phyloP scores from a whole-genome alignment of 106 monocot species.

The Chionographis japonica region DNA sequence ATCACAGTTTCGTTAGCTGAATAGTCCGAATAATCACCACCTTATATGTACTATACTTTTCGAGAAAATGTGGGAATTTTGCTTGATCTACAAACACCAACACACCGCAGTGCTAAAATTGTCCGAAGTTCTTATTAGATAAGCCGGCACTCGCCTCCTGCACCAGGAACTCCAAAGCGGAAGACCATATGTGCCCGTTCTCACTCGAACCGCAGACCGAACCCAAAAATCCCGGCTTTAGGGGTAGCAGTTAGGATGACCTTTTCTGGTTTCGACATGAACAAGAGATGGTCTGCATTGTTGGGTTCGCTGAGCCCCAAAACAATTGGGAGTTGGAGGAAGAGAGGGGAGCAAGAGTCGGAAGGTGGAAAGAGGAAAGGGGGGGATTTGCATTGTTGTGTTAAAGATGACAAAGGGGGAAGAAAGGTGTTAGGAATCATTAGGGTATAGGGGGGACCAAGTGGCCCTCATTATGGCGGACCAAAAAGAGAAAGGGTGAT shows the following conservation, averaged over 20 bases:
- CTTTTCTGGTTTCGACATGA: not conserved
- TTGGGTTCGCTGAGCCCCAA: not conserved
- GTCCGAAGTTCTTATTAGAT: too few species aligned
- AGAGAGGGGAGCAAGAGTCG: not conserved
- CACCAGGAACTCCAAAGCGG: too few species aligned
- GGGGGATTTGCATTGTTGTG: not conserved
- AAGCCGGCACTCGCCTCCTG: too few species aligned
- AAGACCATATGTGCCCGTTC: too few species aligned
- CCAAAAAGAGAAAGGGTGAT: not conserved
- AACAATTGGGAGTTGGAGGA: not conserved
- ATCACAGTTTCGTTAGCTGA: too few species aligned
- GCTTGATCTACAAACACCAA: too few species aligned
- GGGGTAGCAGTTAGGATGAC: not conserved
- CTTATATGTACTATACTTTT: too few species aligned
- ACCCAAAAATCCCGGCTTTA: not conserved
- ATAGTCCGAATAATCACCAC: too few species aligned
- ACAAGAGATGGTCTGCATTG: not conserved
- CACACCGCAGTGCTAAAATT: too few species aligned
- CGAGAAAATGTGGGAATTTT: too few species aligned
- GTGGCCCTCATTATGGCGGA: conserved; percentile 27
- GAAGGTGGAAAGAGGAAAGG: not conserved
- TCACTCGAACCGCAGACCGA: too few species aligned
- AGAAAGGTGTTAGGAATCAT: conserved; percentile 3
- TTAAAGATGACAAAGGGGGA: not conserved
- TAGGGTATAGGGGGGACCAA: not conserved